These are phyloP conservation scores for Pseudognaphalium luteoalbum DNA, from an alignment of 129 eudicot genomes.

Conservation along the genomic window DNA sequence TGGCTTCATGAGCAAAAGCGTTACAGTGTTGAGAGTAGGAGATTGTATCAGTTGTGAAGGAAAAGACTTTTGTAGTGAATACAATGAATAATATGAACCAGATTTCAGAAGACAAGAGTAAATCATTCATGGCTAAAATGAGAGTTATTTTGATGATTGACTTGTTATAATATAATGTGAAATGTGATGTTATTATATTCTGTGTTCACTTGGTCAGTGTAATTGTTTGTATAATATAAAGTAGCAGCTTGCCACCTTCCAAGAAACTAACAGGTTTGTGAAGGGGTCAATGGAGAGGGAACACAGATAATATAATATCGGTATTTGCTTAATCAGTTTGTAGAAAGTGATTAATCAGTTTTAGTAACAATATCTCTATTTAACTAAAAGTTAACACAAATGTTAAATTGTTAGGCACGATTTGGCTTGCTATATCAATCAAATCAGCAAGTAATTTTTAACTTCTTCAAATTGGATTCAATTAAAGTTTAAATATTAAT, in stretches of 20 bases:
- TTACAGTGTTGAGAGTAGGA: conserved; percentile 54
- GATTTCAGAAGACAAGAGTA: conserved; percentile 7
- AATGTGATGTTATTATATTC: background rate
- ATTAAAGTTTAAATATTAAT: no score
- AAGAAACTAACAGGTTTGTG: conserved; percentile 12
- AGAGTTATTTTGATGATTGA: conserved; percentile 26
- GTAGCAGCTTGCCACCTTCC: conserved; percentile 22
- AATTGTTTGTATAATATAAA: background rate
- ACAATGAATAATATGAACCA: conserved; percentile 17
- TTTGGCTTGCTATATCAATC: no score
- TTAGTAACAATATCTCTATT: no score
- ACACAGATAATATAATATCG: no score
- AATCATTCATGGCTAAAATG: conserved; percentile 34
- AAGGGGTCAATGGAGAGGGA: background rate
- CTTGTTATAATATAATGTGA: background rate
- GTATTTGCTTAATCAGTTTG: no score
- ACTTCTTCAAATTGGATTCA: background rate
- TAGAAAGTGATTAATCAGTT: no score
- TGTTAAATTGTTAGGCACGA: no score
- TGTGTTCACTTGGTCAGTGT: conserved; percentile 7
- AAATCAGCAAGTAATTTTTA: background rate
- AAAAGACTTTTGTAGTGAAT: conserved; percentile 13
- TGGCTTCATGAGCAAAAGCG: conserved; percentile 50
- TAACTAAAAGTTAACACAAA: no score
- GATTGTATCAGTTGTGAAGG: conserved; percentile 18